Percentiles rank a stretch among this genome's conserved stretches.
Evolutionary conservation across 2,329 filamentous ascomycete genomes (phyloP).

Genomic region (Geosmithia morbida): DNA sequence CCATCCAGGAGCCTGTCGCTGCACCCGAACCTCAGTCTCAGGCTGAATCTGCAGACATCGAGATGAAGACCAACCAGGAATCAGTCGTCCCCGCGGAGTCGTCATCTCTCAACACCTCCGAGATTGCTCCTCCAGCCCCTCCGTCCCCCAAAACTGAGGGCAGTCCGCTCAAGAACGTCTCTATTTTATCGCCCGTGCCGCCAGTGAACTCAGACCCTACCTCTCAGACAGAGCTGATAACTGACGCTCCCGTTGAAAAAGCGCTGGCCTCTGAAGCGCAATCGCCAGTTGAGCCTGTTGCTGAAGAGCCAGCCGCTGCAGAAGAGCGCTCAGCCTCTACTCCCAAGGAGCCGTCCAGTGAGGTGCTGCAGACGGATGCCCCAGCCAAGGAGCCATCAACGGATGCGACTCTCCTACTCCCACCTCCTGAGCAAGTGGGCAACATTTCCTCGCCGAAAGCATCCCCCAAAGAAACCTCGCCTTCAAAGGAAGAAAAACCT

Average conservation of each 20-base stretch:
- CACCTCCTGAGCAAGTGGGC: slow-evolving; percentile 23
- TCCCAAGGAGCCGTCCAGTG: slow-evolving; percentile 13
- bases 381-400: slow-evolving; percentile 6
- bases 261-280: background rate
- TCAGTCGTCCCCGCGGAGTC: slow-evolving; percentile 7
- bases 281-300: background rate
- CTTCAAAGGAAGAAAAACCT: slow-evolving; percentile 12
- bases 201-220: background rate
- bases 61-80: slow-evolving; percentile 12
- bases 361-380: slow-evolving; percentile 11
- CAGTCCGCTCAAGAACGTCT: slow-evolving; percentile 38
- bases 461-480: slow-evolving; percentile 11
- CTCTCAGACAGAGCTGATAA: background rate
- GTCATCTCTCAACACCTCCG: slow-evolving; percentile 14
- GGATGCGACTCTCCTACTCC: slow-evolving; percentile 14
- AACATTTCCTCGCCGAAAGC: slow-evolving; percentile 16
- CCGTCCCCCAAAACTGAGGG: slow-evolving; percentile 26
- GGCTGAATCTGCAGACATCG: slow-evolving; percentile 5
- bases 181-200: slow-evolving; percentile 27
- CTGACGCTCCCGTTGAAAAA: background rate
- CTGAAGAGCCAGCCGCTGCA: slow-evolving; percentile 10
- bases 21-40: slow-evolving; percentile 4
- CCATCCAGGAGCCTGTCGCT: slow-evolving; percentile 7
- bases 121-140: slow-evolving; percentile 14
- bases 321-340: slow-evolving; percentile 15